These are phyloP conservation scores for Diaporthe helianthi DNA, from an alignment of 2,329 filamentous ascomycete species.

Conservation along the genomic window DNA sequence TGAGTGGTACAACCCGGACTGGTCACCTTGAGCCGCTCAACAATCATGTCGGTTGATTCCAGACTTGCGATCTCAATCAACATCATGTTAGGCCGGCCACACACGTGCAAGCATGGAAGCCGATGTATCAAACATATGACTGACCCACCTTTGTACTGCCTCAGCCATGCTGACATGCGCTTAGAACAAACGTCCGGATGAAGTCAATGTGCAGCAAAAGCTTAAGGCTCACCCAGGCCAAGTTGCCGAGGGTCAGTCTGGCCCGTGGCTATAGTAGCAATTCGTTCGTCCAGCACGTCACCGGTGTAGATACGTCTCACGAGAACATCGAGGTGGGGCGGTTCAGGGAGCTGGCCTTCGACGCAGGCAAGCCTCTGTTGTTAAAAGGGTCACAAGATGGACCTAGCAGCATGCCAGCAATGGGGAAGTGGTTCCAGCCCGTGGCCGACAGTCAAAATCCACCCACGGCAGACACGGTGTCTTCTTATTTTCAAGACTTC, in stretches of 20 bases:
- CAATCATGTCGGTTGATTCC: neutral
- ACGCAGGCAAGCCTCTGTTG: conserved; percentile 23
- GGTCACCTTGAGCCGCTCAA: conserved; percentile 2
- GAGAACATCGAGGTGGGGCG: neutral
- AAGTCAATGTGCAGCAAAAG: neutral
- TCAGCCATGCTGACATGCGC: neutral
- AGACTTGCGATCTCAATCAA: neutral
- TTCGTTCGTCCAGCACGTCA: neutral
- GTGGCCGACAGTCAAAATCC: neutral
- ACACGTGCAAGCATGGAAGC: neutral
- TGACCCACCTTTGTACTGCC: neutral
- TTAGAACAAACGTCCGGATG: neutral
- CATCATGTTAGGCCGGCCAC: neutral
- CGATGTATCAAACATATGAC: neutral
- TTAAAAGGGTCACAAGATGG: conserved; percentile 19
- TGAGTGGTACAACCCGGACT: neutral
- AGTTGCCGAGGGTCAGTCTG: neutral
- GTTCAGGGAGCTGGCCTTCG: conserved; percentile 13
- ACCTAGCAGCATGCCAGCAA: conserved; percentile 13
- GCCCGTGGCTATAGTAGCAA: conserved; percentile 7
- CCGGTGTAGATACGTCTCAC: conserved; percentile 1
- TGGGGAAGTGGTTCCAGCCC: conserved; percentile 30
- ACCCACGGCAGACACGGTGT: neutral
- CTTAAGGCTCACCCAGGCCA: neutral
- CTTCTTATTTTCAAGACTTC: conserved; percentile 24